phyloP scores from a whole-genome alignment of 108 stramenopile species.

The Chaetoceros tenuissimus region DNA sequence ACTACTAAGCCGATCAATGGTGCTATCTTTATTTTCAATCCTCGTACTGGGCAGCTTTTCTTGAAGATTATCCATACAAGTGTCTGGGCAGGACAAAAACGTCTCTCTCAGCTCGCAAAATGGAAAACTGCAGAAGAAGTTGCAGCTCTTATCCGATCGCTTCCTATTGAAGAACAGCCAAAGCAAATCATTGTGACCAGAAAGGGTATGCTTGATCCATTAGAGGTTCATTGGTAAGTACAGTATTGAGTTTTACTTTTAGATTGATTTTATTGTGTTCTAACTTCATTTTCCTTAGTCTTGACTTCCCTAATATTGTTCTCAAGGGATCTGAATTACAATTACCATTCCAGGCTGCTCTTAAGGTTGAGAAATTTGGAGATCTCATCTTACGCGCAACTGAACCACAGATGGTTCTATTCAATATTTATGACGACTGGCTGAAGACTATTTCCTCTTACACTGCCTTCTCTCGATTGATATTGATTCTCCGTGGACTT shows the following conservation, averaged over 20 bases:
- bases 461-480: slow-evolving; percentile 98
- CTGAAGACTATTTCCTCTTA: slow-evolving; percentile 96
- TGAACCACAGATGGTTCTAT: slow-evolving; percentile 98
- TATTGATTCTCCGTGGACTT: slow-evolving; percentile 94
- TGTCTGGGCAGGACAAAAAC: slow-evolving; percentile 99
- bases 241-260: not conserved
- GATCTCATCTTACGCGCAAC: slow-evolving; percentile 96
- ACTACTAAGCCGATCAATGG: slow-evolving; percentile 99
- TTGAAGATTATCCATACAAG: slow-evolving; percentile 98
- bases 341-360: slow-evolving; percentile 97
- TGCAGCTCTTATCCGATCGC: slow-evolving; percentile 94
- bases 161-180: slow-evolving; percentile 98
- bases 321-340: slow-evolving; percentile 97
- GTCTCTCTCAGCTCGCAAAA: slow-evolving; percentile 97
- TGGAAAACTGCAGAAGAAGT: slow-evolving; percentile 99
- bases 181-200: slow-evolving; percentile 99
- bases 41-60: slow-evolving; percentile 96
- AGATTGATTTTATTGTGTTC: not conserved
- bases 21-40: slow-evolving; percentile 99
- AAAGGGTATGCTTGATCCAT: slow-evolving; percentile 97
- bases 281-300: slow-evolving; percentile 13
- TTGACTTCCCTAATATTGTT: slow-evolving; percentile 99
- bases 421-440: slow-evolving; percentile 99
- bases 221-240: slow-evolving; percentile 88
- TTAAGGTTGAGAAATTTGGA: slow-evolving; percentile 98